Conservation (phyloP, 805 yeast species). For the Candida namnaoensis region DNA sequence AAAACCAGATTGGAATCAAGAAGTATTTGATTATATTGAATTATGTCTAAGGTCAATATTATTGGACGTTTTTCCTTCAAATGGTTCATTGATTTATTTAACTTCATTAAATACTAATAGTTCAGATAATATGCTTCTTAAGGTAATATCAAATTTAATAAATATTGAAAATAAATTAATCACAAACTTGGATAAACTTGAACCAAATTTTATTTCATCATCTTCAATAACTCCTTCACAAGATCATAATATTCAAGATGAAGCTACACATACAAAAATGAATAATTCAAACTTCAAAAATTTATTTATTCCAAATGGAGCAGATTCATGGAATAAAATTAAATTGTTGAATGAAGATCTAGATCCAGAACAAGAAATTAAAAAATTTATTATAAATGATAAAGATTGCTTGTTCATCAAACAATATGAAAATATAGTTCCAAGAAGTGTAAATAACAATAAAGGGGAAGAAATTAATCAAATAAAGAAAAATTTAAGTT, state of each 20-base stretch:
- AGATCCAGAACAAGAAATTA: slow-evolving; percentile 14
- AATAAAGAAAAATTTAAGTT: background rate
- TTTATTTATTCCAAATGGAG: slow-evolving; percentile 34
- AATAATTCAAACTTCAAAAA: slow-evolving; percentile 1
- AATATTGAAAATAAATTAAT: background rate
- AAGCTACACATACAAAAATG: slow-evolving; percentile 3
- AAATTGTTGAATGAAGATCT: slow-evolving; percentile 25
- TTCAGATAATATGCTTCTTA: slow-evolving; percentile 1
- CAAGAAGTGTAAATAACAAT: background rate
- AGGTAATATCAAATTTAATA: slow-evolving; percentile 2
- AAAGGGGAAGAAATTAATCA: background rate
- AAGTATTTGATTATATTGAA: slow-evolving; percentile 21
- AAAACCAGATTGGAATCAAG: slow-evolving; percentile 9
- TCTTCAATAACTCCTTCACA: too few species aligned
- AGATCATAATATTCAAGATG: too few species aligned
- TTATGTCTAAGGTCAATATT: slow-evolving; percentile 20
- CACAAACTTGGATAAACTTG: too few species aligned
- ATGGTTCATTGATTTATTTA: slow-evolving; percentile 5
- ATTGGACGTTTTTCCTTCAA: background rate
- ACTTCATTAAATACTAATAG: background rate
- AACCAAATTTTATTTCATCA: too few species aligned
- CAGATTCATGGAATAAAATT: slow-evolving; percentile 48
- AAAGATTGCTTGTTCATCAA: slow-evolving; percentile 9
- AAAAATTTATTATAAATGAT: slow-evolving; percentile 19
- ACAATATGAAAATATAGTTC: slow-evolving; percentile 12